phyloP scores from a whole-genome alignment of 768 basidiomycete species.

The Xanthoconium stramineum region DNA sequence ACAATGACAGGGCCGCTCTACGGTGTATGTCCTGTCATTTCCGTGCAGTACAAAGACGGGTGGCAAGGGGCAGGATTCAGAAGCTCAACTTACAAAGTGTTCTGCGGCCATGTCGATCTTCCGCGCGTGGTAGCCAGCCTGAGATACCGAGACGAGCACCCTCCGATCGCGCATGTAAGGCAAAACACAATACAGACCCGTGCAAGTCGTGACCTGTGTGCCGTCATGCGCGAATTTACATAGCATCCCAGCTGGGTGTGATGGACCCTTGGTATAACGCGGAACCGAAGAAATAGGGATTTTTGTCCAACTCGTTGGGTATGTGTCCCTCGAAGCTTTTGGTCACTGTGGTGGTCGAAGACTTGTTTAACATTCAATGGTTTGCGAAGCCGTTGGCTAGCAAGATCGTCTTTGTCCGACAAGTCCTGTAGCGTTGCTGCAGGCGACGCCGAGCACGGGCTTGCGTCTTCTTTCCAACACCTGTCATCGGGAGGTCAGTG shows the following conservation, averaged over 20 bases:
- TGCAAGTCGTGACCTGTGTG: background rate
- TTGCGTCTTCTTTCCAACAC: no score
- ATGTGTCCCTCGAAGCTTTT: no score
- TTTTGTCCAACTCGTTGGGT: no score
- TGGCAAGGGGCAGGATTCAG: background rate
- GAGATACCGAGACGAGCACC: background rate
- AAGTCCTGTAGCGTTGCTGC: no score
- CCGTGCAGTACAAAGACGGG: background rate
- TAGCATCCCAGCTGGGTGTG: background rate
- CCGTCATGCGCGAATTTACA: background rate
- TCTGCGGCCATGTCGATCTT: constrained; percentile 1
- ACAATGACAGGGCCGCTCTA: constrained; percentile 3
- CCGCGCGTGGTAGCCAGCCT: background rate
- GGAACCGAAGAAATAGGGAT: constrained; percentile 1
- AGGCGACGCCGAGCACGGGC: no score
- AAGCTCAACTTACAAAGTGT: background rate
- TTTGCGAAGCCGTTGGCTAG: no score
- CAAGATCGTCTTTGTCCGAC: no score
- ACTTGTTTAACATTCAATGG: no score
- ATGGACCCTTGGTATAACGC: background rate
- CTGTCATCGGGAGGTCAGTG: no score
- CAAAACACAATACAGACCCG: constrained; percentile 4
- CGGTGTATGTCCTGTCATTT: background rate
- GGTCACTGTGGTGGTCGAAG: no score
- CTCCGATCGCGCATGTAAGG: background rate